phyloP scores from a whole-genome alignment of 331 rosid genomes.

The Malus hybrid region DNA sequence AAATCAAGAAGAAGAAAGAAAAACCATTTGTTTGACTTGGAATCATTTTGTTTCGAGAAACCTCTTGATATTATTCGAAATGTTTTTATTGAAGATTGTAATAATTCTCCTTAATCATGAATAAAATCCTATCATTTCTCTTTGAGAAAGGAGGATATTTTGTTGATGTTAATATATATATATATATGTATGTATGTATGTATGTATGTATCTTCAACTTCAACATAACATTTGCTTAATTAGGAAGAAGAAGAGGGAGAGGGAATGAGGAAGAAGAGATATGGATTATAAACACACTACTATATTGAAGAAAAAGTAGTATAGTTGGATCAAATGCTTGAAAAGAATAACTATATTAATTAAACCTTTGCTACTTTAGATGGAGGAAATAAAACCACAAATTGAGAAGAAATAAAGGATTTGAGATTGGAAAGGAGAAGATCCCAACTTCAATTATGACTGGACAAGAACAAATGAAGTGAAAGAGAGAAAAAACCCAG shows the following conservation, averaged over 20 bases:
- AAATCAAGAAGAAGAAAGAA: slow-evolving; percentile 10
- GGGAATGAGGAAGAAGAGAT: neutral
- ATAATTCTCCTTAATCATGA: neutral
- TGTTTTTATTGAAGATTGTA: neutral
- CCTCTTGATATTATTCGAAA: neutral
- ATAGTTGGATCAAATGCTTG: neutral
- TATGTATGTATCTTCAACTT: too few relatives aligned
- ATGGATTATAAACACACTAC: neutral
- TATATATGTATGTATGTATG: too few relatives aligned
- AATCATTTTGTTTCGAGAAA: neutral
- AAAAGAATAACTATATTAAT: neutral
- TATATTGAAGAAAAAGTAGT: neutral
- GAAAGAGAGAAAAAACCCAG: neutral
- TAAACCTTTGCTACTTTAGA: neutral
- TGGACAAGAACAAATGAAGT: neutral
- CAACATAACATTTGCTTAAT: too few relatives aligned
- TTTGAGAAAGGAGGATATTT: too few relatives aligned
- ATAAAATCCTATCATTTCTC: neutral
- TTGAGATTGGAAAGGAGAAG: neutral
- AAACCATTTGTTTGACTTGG: neutral
- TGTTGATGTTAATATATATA: too few relatives aligned
- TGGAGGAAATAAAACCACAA: neutral
- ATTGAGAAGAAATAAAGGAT: neutral
- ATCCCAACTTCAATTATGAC: slow-evolving; percentile 1
- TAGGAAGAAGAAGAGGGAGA: neutral